These are phyloP conservation scores for Trametes hirsuta DNA, from an alignment of 1,284 basidiomycete species.

Conservation along the genomic window DNA sequence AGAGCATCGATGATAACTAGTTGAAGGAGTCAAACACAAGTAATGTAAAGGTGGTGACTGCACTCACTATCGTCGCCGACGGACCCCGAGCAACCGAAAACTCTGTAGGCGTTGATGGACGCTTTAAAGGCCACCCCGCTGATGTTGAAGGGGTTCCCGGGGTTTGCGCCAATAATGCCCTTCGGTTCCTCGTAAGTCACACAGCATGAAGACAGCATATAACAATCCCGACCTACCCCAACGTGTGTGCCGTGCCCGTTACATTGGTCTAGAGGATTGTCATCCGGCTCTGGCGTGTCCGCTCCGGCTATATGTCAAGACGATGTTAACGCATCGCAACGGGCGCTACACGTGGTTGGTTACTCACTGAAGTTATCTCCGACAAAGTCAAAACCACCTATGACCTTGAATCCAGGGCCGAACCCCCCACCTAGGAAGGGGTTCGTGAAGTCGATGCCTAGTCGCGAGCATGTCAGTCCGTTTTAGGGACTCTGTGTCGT, in stretches of 20 bases:
- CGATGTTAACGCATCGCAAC: not conserved
- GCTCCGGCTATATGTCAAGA: slow-evolving; percentile 26
- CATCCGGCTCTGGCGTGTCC: slow-evolving; percentile 49
- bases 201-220: too few relatives aligned
- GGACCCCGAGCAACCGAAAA: slow-evolving; percentile 52
- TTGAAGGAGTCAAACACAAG: not conserved
- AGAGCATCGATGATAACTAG: slow-evolving; percentile 55
- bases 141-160: slow-evolving; percentile 58
- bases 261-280: slow-evolving; percentile 52
- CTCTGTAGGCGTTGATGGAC: slow-evolving; percentile 47
- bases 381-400: slow-evolving; percentile 59
- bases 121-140: slow-evolving; percentile 54
- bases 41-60: too few relatives aligned
- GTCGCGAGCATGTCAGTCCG: not conserved
- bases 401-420: slow-evolving; percentile 62
- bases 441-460: slow-evolving; percentile 62
- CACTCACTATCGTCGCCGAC: slow-evolving; percentile 49
- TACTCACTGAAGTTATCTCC: slow-evolving; percentile 43
- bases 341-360: not conserved
- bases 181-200: slow-evolving; percentile 16
- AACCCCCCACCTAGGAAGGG: slow-evolving; percentile 66
- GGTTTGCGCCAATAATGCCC: slow-evolving; percentile 67
- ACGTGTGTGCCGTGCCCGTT: slow-evolving; percentile 67
- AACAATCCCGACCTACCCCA: slow-evolving; percentile 39
- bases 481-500: not conserved